phyloP scores from a whole-genome alignment of 805 yeast genomes.

The Isabelozyma heimii region DNA sequence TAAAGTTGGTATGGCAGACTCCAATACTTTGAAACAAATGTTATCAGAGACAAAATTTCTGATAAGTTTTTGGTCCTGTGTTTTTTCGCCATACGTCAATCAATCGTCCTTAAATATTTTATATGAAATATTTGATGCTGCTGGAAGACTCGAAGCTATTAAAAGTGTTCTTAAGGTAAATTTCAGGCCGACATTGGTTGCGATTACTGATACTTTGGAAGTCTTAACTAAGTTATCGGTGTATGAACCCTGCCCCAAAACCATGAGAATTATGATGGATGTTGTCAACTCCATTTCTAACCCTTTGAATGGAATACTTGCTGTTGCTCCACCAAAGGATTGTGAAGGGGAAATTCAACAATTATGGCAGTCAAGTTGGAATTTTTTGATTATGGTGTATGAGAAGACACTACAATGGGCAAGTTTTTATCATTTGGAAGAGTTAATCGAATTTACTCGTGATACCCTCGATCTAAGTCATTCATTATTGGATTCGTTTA shows the following conservation, averaged over 20 bases:
- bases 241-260: conserved; percentile 73
- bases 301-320: conserved; percentile 59
- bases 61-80: conserved; percentile 70
- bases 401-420: conserved; percentile 77
- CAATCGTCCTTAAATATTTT: conserved; percentile 70
- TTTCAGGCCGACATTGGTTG: conserved; percentile 44
- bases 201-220: conserved; percentile 46
- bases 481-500: conserved; percentile 60
- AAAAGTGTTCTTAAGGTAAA: conserved; percentile 46
- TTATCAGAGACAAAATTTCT: conserved; percentile 37
- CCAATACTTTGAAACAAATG: conserved; percentile 17
- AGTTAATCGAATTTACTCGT: conserved; percentile 77
- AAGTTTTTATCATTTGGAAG: conserved; percentile 48
- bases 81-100: conserved; percentile 64
- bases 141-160: conserved; percentile 76
- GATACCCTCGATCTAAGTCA: conserved; percentile 81
- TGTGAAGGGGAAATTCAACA: conserved; percentile 12
- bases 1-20: conserved; percentile 30
- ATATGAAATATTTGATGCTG: conserved; percentile 67
- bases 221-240: conserved; percentile 46
- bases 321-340: conserved; percentile 11
- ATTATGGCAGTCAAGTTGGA: conserved; percentile 77
- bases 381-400: conserved; percentile 65
- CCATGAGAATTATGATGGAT: conserved; percentile 74
- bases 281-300: conserved; percentile 60